Evolutionary conservation across 2,329 filamentous ascomycete genomes (phyloP).

Genomic region (Neophaeococcomyces mojaviensis): DNA sequence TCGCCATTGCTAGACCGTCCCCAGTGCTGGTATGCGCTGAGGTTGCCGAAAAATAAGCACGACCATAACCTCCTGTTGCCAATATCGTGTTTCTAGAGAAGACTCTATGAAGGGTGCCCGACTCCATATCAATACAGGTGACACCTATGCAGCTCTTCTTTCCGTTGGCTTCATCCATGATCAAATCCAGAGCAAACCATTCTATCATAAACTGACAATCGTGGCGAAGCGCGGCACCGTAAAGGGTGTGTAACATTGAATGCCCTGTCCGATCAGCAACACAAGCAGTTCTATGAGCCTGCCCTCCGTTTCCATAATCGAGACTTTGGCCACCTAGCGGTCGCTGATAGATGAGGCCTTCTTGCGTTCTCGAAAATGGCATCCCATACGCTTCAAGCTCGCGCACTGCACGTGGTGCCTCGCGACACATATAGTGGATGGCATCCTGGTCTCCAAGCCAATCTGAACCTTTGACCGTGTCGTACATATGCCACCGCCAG

Average conservation of each 20-base stretch:
- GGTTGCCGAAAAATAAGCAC: slow-evolving; percentile 87
- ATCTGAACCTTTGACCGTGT: slow-evolving; percentile 95
- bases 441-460: slow-evolving; percentile 97
- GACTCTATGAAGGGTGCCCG: slow-evolving; percentile 84
- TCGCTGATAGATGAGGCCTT: slow-evolving; percentile 25
- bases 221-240: slow-evolving; percentile 80
- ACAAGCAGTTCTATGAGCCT: slow-evolving; percentile 60
- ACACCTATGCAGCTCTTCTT: slow-evolving; percentile 85
- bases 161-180: slow-evolving; percentile 56
- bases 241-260: slow-evolving; percentile 83
- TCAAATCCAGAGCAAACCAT: slow-evolving; percentile 82
- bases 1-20: slow-evolving; percentile 91
- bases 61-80: slow-evolving; percentile 82
- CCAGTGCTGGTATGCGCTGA: slow-evolving; percentile 87
- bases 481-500: slow-evolving; percentile 99
- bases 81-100: slow-evolving; percentile 68
- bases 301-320: slow-evolving; percentile 79
- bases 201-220: slow-evolving; percentile 96
- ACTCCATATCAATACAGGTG: slow-evolving; percentile 85
- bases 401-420: slow-evolving; percentile 83
- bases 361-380: slow-evolving; percentile 40
- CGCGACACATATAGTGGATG: slow-evolving; percentile 97
- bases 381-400: slow-evolving; percentile 57
- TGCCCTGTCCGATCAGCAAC: slow-evolving; percentile 62
- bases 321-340: slow-evolving; percentile 86